Base-by-base conservation (phyloP, 345 rosid genomes). In the Corchorus capsularis region DNA sequence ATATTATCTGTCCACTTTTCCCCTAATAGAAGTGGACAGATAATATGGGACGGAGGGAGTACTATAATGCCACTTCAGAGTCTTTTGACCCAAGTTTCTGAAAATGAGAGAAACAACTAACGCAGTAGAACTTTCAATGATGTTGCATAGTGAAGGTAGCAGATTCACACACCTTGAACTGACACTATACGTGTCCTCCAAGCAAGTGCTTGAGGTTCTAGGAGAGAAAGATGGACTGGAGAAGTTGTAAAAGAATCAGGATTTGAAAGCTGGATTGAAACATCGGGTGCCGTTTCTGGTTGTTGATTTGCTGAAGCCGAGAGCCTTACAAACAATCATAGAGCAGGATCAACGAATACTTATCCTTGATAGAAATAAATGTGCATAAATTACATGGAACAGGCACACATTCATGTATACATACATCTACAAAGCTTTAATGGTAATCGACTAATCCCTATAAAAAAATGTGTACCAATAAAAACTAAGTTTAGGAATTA, bases 171-270 rank as follows among this genome's bases (percentile, higher is more conserved):
- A 94, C 98, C 98, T 82, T 86, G 86, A 72, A 76, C 82, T 75
- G 97, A 92, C 78, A 80, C 77, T 87, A 93, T 91, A 12, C 90
- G 88, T 52, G 97, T 94, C 87, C 96, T 88, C 95, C 97, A 94
- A 79, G 94, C 92, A 78, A 90, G 73, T 77, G 85, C 70, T 81
- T 73, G 89, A 80, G 86, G 81, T 90, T 85, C 89, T 78, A 85
- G 68, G 75, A 86, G 85, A 59, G 97, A 86, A 65, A 91, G 71
- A 59, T 84, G 77, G 63, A 94, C 80, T 61, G 90, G 77, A 72
- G 92, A 87, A 78, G 97, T 90, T 65, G 81, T 72, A 81, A 82
- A 85, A 66, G 90, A 87, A 78, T 86, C 93, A 77, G 39, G 79
- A 72, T 82, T 63, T 46, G 93, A 89, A 72, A 94, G 97, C 82